phyloP scores from a whole-genome alignment of 2,329 filamentous ascomycete genomes.

The Capronia epimyces region DNA sequence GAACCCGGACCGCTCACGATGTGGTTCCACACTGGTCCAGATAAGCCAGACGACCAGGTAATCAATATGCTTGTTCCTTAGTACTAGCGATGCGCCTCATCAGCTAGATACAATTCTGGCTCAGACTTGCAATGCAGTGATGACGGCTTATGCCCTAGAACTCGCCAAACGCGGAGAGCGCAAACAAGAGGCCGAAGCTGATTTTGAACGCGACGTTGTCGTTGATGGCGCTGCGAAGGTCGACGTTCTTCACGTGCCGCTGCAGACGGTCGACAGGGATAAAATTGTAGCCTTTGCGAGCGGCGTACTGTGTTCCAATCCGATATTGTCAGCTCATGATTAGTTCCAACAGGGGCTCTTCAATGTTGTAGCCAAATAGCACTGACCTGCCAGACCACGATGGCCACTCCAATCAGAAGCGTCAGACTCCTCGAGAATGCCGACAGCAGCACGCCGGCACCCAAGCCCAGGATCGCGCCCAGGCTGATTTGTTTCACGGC shows the following conservation, averaged over 20 bases:
- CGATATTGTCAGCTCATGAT: too few relatives aligned
- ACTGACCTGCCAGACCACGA: constrained; percentile 42
- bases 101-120: too few relatives aligned
- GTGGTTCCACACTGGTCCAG: too few relatives aligned
- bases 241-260: constrained; percentile 38
- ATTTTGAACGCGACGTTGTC: constrained; percentile 43
- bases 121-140: too few relatives aligned
- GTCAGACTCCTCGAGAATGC: constrained; percentile 43
- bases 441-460: constrained; percentile 40
- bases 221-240: constrained; percentile 37
- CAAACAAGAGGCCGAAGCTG: constrained; percentile 44
- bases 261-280: constrained; percentile 40
- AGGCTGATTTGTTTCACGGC: constrained; percentile 43
- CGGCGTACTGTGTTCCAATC: constrained; percentile 36
- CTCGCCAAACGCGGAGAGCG: constrained; percentile 41
- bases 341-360: too few relatives aligned
- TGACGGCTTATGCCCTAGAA: constrained; percentile 11
- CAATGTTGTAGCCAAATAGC: too few relatives aligned
- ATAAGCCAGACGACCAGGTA: too few relatives aligned
- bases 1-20: too few relatives aligned
- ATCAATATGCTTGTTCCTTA: too few relatives aligned
- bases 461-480: constrained; percentile 42
- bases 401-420: constrained; percentile 40
- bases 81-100: too few relatives aligned
- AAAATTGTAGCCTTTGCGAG: constrained; percentile 44